Evolutionary conservation across 495 filamentous ascomycete species (phyloP), one percentile per base, ranked within the genome.

Genomic region (Xylaria bambusicola): DNA sequence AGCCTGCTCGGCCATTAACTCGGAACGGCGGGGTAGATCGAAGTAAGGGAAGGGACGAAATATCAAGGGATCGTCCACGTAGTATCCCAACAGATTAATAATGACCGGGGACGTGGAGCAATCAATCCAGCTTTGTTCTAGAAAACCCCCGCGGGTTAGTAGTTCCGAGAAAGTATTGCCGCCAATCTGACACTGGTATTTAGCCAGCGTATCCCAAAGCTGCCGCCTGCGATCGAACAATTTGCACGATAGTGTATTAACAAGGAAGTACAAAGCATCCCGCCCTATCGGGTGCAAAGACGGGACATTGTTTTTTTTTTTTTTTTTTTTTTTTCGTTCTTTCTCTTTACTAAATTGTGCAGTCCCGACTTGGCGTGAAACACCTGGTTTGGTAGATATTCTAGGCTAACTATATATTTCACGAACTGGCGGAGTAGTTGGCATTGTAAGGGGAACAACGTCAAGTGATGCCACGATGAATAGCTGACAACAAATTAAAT

Each of bases 81-180:
- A 57, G 29, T 48, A 57, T 56, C 21, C 27, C 3, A 57, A 8
- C 8, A 36, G 27, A 48, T 38, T 38, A 24, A 49, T 31, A 50
- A 20, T 31, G 36, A 50, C 31, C 55, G 42, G 35, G 45, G 35
- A 31, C 41, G 53, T 56, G 53, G 53, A 29, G 5, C 42, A 56
- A 42, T 56, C 18, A 36, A 52, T 41, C 50, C 50, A 52, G 33
- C 48, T 24, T 3, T 18, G 15, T 35, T 41, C 35, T 53, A 54
- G 26, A 52, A 20, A 53, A 31, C 9, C 33, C 45, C 38, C 40
- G 38, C 56, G 56, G 56, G 38, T 38, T 48, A 45, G 56, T 52
- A 36, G 10, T 35, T 45, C 56, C 56, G 56, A 29, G 20, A 29
- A 36, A 42, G 15, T 52, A 59, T 59, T 59, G 47, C 56, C 46